Conservation (phyloP, 805 yeast species). For the Metschnikowia kofuensis region DNA sequence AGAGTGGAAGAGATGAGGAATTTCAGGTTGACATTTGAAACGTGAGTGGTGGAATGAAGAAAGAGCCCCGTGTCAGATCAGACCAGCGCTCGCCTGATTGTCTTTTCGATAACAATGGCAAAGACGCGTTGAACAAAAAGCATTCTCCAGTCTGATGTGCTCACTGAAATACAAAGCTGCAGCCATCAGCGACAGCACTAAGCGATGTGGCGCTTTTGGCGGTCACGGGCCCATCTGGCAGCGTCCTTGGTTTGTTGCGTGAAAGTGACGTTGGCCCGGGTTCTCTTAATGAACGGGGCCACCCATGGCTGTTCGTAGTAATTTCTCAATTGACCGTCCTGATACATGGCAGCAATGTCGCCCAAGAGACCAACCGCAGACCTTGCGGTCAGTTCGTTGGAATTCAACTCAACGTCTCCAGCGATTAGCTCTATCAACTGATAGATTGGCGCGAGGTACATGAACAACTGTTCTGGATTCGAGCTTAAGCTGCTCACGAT, state of each 20-base stretch:
- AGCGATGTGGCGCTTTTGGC: conserved; percentile 48
- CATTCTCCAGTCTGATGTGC: neutral
- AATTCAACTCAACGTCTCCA: conserved; percentile 55
- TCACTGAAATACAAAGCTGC: neutral
- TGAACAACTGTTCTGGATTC: conserved; percentile 59
- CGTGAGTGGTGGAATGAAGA: neutral
- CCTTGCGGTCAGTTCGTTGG: conserved; percentile 70
- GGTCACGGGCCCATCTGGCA: conserved; percentile 98
- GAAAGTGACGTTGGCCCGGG: conserved; percentile 62
- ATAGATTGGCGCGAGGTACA: conserved; percentile 68
- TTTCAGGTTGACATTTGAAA: neutral
- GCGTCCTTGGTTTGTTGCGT: conserved; percentile 74
- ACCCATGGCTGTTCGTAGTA: conserved; percentile 77
- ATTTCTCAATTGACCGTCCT: conserved; percentile 68
- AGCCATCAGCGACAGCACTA: neutral
- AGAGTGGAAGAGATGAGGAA: neutral
- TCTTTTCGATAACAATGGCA: conserved; percentile 3
- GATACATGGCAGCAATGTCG: conserved; percentile 85
- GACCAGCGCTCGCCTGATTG: conserved; percentile 1
- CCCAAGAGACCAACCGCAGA: conserved; percentile 90
- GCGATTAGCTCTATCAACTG: conserved; percentile 61
- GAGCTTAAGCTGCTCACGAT: conserved; percentile 85
- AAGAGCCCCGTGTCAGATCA: neutral
- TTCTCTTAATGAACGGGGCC: conserved; percentile 66
- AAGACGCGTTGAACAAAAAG: neutral